These are phyloP conservation scores for Aspergillus versicolor DNA, from an alignment of 2,329 filamentous ascomycete genomes.

Conservation along the genomic window DNA sequence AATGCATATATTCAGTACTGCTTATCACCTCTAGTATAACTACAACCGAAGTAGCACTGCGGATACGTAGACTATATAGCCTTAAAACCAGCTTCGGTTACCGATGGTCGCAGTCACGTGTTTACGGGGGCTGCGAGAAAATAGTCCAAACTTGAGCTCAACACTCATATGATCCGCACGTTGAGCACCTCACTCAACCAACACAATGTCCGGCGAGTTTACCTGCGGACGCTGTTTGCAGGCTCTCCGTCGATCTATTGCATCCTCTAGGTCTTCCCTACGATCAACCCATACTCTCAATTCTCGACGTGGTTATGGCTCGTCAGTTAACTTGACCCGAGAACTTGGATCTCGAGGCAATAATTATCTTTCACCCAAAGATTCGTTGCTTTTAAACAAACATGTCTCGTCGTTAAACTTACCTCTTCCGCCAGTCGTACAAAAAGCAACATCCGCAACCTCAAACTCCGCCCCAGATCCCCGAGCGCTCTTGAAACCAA, in stretches of 20 bases:
- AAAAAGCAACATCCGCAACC: constrained; percentile 28
- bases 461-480: constrained; percentile 24
- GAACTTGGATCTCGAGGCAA: constrained; percentile 30
- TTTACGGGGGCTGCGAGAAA: background rate
- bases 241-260: constrained; percentile 31
- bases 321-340: constrained; percentile 25
- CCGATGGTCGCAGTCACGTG: background rate
- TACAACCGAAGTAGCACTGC: background rate
- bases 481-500: constrained; percentile 57
- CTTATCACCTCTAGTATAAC: too few species aligned
- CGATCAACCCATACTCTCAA: constrained; percentile 25
- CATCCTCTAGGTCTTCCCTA: constrained; percentile 21
- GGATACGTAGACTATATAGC: background rate
- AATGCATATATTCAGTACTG: too few species aligned
- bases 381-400: constrained; percentile 19
- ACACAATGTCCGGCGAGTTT: constrained; percentile 40
- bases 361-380: constrained; percentile 20
- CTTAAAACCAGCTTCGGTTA: background rate
- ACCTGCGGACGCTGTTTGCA: constrained; percentile 43
- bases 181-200: constrained; percentile 7
- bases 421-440: constrained; percentile 20
- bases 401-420: constrained; percentile 12
- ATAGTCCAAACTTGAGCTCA: background rate
- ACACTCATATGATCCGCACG: constrained; percentile 9
- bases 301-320: constrained; percentile 25